These are phyloP conservation scores for Mycena chlorophos DNA, from an alignment of 768 basidiomycete genomes.

Conservation along the genomic window DNA sequence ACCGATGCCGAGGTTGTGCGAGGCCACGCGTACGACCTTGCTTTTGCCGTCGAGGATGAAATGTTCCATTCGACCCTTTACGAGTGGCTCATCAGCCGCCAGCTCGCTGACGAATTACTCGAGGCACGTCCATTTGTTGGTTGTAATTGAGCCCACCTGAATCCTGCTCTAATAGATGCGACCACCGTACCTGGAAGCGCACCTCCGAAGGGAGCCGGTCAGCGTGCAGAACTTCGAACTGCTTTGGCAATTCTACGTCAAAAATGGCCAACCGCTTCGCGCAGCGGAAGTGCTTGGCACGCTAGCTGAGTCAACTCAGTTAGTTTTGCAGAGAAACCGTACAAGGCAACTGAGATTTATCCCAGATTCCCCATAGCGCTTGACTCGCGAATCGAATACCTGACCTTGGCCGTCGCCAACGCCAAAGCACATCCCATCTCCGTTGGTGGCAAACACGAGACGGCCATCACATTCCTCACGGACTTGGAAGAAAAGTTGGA, in stretches of 20 bases:
- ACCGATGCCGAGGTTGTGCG: conserved; percentile 73
- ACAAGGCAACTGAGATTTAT: not conserved
- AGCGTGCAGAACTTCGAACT: conserved; percentile 84
- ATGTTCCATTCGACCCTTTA: conserved; percentile 94
- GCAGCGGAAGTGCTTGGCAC: conserved; percentile 84
- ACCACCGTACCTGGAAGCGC: conserved; percentile 84
- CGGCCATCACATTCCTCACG: conserved; percentile 93
- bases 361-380: conserved; percentile 66
- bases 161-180: conserved; percentile 58
- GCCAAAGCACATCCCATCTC: conserved; percentile 93
- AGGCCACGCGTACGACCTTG: conserved; percentile 82
- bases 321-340: conserved; percentile 29
- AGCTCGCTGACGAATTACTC: conserved; percentile 83
- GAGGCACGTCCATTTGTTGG: conserved; percentile 57
- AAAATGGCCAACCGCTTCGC: conserved; percentile 81
- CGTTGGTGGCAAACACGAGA: conserved; percentile 73
- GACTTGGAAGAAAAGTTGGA: conserved; percentile 95
- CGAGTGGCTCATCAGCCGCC: conserved; percentile 85
- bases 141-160: not conserved
- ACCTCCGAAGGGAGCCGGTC: conserved; percentile 78
- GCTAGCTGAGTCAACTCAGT: conserved; percentile 86
- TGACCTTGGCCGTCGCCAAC: conserved; percentile 92
- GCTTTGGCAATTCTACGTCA: conserved; percentile 96
- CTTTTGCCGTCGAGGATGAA: conserved; percentile 82
- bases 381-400: conserved; percentile 80